These are phyloP conservation scores for Amniculicola lignicola DNA, from an alignment of 495 filamentous ascomycete species.

Conservation along the genomic window DNA sequence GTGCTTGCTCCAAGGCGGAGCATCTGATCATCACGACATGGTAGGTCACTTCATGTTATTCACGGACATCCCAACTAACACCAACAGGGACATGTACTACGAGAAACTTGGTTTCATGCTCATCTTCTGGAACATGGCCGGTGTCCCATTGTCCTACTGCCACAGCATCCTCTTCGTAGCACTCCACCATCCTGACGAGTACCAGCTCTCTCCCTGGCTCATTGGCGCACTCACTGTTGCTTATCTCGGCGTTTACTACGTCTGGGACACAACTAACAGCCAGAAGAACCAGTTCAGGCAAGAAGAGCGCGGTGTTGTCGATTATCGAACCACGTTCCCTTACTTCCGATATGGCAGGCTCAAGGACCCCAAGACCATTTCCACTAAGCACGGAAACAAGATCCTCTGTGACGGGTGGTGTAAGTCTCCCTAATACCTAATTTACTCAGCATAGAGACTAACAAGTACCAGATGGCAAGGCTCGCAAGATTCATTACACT, in stretches of 20 bases:
- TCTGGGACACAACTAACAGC: conserved; percentile 87
- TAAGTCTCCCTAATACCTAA: conserved; percentile 48
- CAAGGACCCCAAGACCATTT: conserved; percentile 83
- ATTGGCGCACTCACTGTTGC: conserved; percentile 61
- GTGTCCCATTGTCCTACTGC: conserved; percentile 93
- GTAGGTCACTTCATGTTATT: conserved; percentile 42
- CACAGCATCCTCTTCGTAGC: conserved; percentile 94
- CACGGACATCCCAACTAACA: conserved; percentile 13
- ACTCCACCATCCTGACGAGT: conserved; percentile 77
- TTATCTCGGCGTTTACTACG: conserved; percentile 86
- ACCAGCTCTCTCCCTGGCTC: conserved; percentile 70
- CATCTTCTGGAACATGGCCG: conserved; percentile 98
- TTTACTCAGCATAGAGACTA: too few relatives aligned
- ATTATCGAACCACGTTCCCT: conserved; percentile 82
- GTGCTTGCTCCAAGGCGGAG: conserved; percentile 94
- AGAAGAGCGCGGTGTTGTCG: conserved; percentile 68
- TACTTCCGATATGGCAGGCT: conserved; percentile 86
- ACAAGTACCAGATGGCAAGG: conserved; percentile 58
- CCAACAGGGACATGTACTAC: conserved; percentile 85
- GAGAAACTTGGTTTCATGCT: conserved; percentile 99
- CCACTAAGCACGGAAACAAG: conserved; percentile 70
- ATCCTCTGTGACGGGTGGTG: conserved; percentile 91
- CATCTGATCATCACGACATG: conserved; percentile 92
- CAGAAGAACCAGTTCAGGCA: conserved; percentile 95
- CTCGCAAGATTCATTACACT: conserved; percentile 93